A percentile compares a stretch with the other conserved stretches of the same genome.
phyloP scores from a whole-genome alignment of 495 filamentous ascomycete species.

The Tuber microsphaerosporum region DNA sequence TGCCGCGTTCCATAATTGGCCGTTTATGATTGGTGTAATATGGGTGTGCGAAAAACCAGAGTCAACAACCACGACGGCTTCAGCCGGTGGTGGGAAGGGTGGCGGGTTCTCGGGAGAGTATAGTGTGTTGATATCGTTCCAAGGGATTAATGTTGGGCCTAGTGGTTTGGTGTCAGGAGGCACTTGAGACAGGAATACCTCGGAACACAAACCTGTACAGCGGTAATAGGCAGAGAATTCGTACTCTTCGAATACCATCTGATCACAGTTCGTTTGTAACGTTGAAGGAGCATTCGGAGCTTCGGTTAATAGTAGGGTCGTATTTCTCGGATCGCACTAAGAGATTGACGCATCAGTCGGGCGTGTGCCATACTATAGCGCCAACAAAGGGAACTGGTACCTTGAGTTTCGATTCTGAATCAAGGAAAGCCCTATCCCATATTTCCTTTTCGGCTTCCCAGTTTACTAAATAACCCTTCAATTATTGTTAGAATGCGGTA shows the following conservation, averaged over 20 bases:
- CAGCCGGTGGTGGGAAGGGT: conserved; percentile 54
- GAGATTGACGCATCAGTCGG: not conserved
- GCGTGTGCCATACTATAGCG: conserved; percentile 11
- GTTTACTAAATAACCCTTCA: conserved; percentile 74
- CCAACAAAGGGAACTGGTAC: not conserved
- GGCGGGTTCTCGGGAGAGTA: conserved; percentile 47
- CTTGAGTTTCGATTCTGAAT: conserved; percentile 57
- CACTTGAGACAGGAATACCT: conserved; percentile 10
- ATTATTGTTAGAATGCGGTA: conserved; percentile 5
- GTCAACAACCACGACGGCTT: conserved; percentile 81
- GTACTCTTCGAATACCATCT: conserved; percentile 97
- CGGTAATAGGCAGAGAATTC: conserved; percentile 83
- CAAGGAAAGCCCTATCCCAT: conserved; percentile 86
- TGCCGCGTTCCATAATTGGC: conserved; percentile 68
- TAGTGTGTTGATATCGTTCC: conserved; percentile 65
- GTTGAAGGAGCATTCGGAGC: conserved; percentile 76
- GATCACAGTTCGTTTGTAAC: conserved; percentile 82
- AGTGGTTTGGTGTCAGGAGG: conserved; percentile 28
- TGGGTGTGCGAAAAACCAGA: conserved; percentile 90
- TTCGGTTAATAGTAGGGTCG: conserved; percentile 77
- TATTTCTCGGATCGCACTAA: conserved; percentile 68
- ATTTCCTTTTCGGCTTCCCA: conserved; percentile 96
- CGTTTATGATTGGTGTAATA: conserved; percentile 76
- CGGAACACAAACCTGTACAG: conserved; percentile 54
- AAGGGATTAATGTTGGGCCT: conserved; percentile 72